Conservation (phyloP, 1,284 basidiomycete species). For the Tylopilus sp. region DNA sequence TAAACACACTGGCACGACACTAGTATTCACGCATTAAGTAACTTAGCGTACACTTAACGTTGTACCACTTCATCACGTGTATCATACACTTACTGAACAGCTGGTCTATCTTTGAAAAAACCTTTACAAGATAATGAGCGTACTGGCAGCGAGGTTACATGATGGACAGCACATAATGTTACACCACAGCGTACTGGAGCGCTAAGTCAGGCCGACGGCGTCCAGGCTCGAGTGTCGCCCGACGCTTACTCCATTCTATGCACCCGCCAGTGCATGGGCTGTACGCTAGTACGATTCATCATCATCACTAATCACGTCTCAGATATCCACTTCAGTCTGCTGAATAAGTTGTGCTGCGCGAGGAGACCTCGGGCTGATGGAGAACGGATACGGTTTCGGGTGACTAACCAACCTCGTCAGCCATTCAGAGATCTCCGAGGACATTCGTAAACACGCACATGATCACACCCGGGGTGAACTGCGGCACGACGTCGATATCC, state of each 20-base stretch:
- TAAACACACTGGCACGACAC: slow-evolving; percentile 19
- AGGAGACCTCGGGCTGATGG: slow-evolving; percentile 42
- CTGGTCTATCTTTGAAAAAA: slow-evolving; percentile 31
- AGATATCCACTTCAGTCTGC: slow-evolving; percentile 11
- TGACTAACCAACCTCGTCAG: slow-evolving; percentile 16
- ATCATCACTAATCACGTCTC: background rate
- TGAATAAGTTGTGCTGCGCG: slow-evolving; percentile 24
- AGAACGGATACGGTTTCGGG: slow-evolving; percentile 34
- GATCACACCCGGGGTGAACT: slow-evolving; percentile 64
- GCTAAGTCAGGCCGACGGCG: no score
- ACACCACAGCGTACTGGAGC: background rate
- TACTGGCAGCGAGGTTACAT: background rate
- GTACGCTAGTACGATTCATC: no score
- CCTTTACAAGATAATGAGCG: no score
- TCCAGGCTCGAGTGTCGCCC: no score
- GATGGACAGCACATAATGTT: background rate
- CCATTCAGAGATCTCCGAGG: background rate
- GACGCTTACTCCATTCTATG: background rate
- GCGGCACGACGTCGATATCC: slow-evolving; percentile 48
- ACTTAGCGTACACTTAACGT: slow-evolving; percentile 29
- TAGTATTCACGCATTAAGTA: slow-evolving; percentile 24
- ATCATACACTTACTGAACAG: slow-evolving; percentile 22
- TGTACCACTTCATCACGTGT: slow-evolving; percentile 25
- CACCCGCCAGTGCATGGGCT: background rate
- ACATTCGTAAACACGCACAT: slow-evolving; percentile 46